These are phyloP conservation scores for Aspergillus hancockii DNA, from an alignment of 495 filamentous ascomycete species.

Conservation along the genomic window DNA sequence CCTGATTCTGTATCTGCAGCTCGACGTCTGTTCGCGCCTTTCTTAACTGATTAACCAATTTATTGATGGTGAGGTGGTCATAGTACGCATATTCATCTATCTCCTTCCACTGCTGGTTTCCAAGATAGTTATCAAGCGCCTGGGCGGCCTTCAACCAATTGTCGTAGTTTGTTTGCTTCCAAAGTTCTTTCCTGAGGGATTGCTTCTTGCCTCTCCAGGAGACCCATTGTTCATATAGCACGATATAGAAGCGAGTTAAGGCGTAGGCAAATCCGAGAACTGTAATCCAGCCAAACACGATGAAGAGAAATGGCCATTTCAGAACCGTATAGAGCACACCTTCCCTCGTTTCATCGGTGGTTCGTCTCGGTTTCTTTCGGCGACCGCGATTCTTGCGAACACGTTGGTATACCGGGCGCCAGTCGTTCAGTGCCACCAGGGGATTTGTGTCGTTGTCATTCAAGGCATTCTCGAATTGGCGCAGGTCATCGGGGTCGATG, in stretches of 20 bases:
- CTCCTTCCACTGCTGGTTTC: conserved; percentile 84
- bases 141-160: conserved; percentile 81
- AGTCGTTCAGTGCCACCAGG: conserved; percentile 78
- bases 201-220: conserved; percentile 68
- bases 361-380: conserved; percentile 50
- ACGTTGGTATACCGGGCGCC: conserved; percentile 74
- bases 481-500: conserved; percentile 54
- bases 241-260: conserved; percentile 84
- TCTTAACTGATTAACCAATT: conserved; percentile 73
- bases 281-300: conserved; percentile 77
- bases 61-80: conserved; percentile 76
- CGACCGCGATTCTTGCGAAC: conserved; percentile 52
- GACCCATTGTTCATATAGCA: conserved; percentile 71
- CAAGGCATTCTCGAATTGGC: conserved; percentile 52
- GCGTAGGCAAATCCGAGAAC: conserved; percentile 70
- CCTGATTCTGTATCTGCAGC: conserved; percentile 36
- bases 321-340: conserved; percentile 84
- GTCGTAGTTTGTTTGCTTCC: conserved; percentile 67
- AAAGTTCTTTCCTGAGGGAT: conserved; percentile 66
- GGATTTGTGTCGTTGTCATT: conserved; percentile 49
- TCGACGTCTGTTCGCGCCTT: conserved; percentile 59
- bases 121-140: conserved; percentile 77
- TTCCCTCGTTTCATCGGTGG: conserved; percentile 90
- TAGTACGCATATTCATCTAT: conserved; percentile 93
- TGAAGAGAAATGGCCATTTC: conserved; percentile 85